Evolutionary conservation across 225 moss, liverwort and hornwort species (phyloP).

Genomic region (Pseudisothecium myosuroides): DNA sequence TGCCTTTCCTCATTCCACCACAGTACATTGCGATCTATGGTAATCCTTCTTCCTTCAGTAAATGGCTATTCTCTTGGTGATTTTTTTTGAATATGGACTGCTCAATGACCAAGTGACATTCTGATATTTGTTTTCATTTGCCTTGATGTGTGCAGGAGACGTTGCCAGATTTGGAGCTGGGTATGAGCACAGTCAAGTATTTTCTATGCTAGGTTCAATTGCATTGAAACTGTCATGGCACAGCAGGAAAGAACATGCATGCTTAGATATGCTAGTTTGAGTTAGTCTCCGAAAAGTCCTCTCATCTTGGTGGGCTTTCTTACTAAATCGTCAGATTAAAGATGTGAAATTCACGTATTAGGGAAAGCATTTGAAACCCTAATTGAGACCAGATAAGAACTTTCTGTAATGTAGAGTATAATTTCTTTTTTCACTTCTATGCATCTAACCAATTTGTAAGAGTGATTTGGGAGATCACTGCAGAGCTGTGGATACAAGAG

Average conservation of each 20-base stretch:
- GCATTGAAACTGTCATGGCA: not conserved
- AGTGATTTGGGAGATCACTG: not conserved
- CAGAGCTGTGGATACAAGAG: not conserved
- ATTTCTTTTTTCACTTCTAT: not conserved
- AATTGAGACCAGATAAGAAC: not conserved
- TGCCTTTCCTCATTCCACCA: conserved; percentile 69
- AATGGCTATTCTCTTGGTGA: not conserved
- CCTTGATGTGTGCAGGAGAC: conserved; percentile 24
- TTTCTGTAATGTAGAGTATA: not conserved
- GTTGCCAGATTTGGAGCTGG: conserved; percentile 77
- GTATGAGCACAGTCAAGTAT: conserved; percentile 12
- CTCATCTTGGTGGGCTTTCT: not conserved
- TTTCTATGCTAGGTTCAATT: not conserved
- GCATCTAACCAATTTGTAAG: not conserved
- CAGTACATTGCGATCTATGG: conserved; percentile 62
- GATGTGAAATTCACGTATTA: not conserved
- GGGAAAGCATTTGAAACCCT: not conserved
- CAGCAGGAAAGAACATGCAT: not conserved
- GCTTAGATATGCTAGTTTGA: not conserved
- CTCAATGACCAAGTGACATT: not conserved
- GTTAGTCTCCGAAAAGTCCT: not conserved
- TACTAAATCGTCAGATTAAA: not conserved
- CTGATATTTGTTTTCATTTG: not conserved
- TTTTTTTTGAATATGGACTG: not conserved
- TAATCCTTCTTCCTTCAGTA: not conserved